Conservation (phyloP, 2,329 filamentous ascomycete species). For the Cladorrhinum sp. region DNA sequence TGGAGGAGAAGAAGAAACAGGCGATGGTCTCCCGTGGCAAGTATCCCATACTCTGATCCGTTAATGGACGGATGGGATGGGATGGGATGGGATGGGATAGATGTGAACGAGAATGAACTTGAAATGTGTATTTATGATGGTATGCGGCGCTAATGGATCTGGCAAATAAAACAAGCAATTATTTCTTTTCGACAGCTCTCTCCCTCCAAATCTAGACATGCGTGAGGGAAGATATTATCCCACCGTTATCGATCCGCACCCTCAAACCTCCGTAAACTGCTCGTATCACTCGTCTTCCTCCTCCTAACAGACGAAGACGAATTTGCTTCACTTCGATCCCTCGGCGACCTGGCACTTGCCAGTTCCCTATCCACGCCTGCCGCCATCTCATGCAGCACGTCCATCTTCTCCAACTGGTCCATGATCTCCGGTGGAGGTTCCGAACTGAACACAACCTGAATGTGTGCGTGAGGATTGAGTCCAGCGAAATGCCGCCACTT, state of each 20-base stretch:
- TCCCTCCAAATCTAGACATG: not conserved
- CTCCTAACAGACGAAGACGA: constrained; percentile 12
- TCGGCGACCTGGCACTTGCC: constrained; percentile 6
- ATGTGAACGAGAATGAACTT: not conserved
- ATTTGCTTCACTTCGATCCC: constrained; percentile 4
- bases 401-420: constrained; percentile 28
- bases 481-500: constrained; percentile 27
- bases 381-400: constrained; percentile 16
- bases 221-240: too few relatives aligned
- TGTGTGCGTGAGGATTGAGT: constrained; percentile 28
- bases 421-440: constrained; percentile 26
- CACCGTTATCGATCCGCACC: constrained; percentile 3
- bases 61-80: too few relatives aligned
- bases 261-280: constrained; percentile 15
- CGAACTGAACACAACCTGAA: constrained; percentile 26
- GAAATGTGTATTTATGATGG: not conserved
- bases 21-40: not conserved
- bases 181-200: not conserved
- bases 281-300: constrained; percentile 15
- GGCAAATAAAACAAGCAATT: not conserved
- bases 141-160: not conserved
- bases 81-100: too few relatives aligned
- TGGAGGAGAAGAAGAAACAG: constrained; percentile 38
- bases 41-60: not conserved
- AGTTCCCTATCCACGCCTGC: constrained; percentile 1